Percentiles rank a stretch among this genome's conserved stretches.
These are phyloP conservation scores for Aschersonia sp. DNA, from an alignment of 2,329 filamentous ascomycete genomes.

Conservation along the genomic window DNA sequence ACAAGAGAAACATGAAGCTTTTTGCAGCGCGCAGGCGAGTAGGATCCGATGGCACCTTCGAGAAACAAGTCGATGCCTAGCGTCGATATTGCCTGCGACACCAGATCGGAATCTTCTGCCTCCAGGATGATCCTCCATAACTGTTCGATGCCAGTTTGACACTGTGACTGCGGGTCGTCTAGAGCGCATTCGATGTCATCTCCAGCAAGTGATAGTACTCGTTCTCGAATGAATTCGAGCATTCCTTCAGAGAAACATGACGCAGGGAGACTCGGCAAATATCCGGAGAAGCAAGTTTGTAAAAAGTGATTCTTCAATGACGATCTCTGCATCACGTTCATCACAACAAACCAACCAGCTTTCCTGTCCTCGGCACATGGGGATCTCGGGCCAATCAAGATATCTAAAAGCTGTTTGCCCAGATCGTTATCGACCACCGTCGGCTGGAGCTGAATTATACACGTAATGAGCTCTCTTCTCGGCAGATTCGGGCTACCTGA, in stretches of 20 bases:
- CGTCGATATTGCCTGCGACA: slow-evolving; percentile 50
- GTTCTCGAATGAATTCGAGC: slow-evolving; percentile 46
- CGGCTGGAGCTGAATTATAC: slow-evolving; percentile 46
- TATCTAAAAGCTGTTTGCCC: slow-evolving; percentile 54
- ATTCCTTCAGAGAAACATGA: slow-evolving; percentile 45
- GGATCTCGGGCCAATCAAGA: slow-evolving; percentile 52
- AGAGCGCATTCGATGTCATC: slow-evolving; percentile 28
- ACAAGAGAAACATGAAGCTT: slow-evolving; percentile 57
- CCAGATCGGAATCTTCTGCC: slow-evolving; percentile 50
- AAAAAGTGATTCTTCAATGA: slow-evolving; percentile 41
- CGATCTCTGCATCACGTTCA: slow-evolving; percentile 25
- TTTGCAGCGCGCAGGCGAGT: slow-evolving; percentile 34
- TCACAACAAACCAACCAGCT: slow-evolving; percentile 55
- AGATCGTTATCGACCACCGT: slow-evolving; percentile 46
- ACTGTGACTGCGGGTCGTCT: slow-evolving; percentile 35
- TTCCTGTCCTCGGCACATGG: slow-evolving; percentile 46
- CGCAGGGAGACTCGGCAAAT: slow-evolving; percentile 42
- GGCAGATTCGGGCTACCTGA: slow-evolving; percentile 33
- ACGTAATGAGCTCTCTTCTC: slow-evolving; percentile 41
- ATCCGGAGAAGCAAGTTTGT: slow-evolving; percentile 34
- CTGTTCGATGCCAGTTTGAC: slow-evolving; percentile 47
- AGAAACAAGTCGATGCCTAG: slow-evolving; percentile 62
- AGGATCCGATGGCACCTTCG: slow-evolving; percentile 31
- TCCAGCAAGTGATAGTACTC: slow-evolving; percentile 31
- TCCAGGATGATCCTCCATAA: slow-evolving; percentile 75